These are phyloP conservation scores for Diaporthe caulivora DNA, from an alignment of 2,329 filamentous ascomycete species.

Conservation along the genomic window DNA sequence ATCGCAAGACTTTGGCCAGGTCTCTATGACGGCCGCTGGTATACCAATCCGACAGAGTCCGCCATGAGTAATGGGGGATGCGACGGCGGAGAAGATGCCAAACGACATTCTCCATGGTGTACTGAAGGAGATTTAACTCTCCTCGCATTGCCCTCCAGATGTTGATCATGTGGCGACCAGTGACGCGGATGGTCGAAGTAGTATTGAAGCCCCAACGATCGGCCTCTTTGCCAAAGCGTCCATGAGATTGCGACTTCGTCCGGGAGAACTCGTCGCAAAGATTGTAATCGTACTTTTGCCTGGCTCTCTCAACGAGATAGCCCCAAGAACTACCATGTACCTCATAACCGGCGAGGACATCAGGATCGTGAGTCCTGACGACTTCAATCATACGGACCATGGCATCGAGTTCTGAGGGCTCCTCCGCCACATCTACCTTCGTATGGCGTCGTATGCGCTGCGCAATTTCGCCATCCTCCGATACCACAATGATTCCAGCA, in stretches of 20 bases:
- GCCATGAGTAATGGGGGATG: slow-evolving; percentile 88
- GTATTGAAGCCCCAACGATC: slow-evolving; percentile 96
- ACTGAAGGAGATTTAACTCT: slow-evolving; percentile 92
- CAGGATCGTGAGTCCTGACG: slow-evolving; percentile 86
- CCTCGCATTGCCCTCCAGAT: slow-evolving; percentile 96
- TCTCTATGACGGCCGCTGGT: slow-evolving; percentile 75
- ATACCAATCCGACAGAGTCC: slow-evolving; percentile 87
- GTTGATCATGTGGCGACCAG: slow-evolving; percentile 95
- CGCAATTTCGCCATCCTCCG: slow-evolving; percentile 69
- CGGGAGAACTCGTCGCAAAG: slow-evolving; percentile 92
- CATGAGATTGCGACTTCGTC: slow-evolving; percentile 85
- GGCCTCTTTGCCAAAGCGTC: slow-evolving; percentile 85
- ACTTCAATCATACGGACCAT: slow-evolving; percentile 89
- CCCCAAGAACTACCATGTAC: slow-evolving; percentile 96
- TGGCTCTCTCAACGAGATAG: slow-evolving; percentile 90
- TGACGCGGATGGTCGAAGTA: slow-evolving; percentile 92
- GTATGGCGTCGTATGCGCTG: slow-evolving; percentile 73
- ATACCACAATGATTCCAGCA: slow-evolving; percentile 80
- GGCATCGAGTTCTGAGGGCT: slow-evolving; percentile 85
- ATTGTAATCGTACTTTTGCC: slow-evolving; percentile 88
- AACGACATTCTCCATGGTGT: slow-evolving; percentile 95
- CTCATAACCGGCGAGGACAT: slow-evolving; percentile 94
- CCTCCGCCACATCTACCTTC: slow-evolving; percentile 75
- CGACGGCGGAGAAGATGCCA: slow-evolving; percentile 91
- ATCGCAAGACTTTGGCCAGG: slow-evolving; percentile 79